Evolutionary conservation across 352 stramenopile genomes (phyloP).

Genomic region (Pythium utonaiense): DNA sequence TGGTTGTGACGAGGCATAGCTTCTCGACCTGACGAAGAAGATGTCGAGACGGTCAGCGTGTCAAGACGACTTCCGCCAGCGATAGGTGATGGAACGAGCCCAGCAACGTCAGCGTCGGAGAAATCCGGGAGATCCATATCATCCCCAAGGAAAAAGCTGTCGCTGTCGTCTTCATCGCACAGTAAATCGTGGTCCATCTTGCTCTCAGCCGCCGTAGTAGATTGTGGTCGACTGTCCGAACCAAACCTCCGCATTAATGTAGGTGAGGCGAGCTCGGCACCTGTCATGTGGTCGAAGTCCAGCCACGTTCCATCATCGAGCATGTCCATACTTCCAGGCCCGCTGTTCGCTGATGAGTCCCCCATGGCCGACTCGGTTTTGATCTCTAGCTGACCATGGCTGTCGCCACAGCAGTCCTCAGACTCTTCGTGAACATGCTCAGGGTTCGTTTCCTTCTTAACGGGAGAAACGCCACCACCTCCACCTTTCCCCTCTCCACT

Average conservation of each 20-base stretch:
- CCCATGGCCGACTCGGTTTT: conserved; percentile 15
- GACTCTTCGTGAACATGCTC: conserved; percentile 16
- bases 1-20: conserved; percentile 7
- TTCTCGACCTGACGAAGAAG: conserved; percentile 18
- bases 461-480: background rate
- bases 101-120: conserved; percentile 14
- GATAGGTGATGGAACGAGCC: conserved; percentile 9
- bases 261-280: conserved; percentile 17
- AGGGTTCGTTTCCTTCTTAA: conserved; percentile 1
- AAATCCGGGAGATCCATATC: conserved; percentile 21
- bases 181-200: conserved; percentile 15
- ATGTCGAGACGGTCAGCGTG: conserved; percentile 25
- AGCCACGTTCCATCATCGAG: conserved; percentile 28
- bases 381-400: conserved; percentile 8
- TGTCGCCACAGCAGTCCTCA: conserved; percentile 14
- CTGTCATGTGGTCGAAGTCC: conserved; percentile 23
- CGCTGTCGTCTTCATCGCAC: conserved; percentile 16
- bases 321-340: conserved; percentile 23
- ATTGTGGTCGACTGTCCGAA: background rate
- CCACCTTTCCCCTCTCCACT: background rate
- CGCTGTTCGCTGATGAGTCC: conserved; percentile 6
- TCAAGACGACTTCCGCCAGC: background rate
- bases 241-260: conserved; percentile 22
- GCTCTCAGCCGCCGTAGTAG: conserved; percentile 15
- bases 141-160: conserved; percentile 9